Base-by-base conservation (phyloP, 768 basidiomycete genomes). In the Tylopilus cervinicoccineus region DNA sequence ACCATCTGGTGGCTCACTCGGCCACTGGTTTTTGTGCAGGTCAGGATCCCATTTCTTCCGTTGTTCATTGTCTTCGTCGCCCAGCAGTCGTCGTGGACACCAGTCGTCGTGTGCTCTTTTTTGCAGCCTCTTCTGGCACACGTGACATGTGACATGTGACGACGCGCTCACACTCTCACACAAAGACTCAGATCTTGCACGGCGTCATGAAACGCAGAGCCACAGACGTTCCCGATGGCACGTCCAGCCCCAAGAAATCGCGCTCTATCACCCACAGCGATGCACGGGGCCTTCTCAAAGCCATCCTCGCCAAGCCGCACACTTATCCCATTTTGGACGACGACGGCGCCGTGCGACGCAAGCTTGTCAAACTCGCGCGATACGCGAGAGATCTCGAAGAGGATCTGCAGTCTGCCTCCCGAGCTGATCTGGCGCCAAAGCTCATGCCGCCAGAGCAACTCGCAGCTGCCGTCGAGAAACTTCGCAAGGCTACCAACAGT, bases 401-500 rank as follows among this genome's bases (percentile, higher is more conserved):
- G 50, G 28, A 63, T 43, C 17, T 67, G 57, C 43, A 62, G 54
- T 49, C 65, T 57, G 27, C 45, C 8, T 24, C 48, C 16, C 46
- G 41, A 6, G 19, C 28, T 43, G 42, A 48, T 28, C 34, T 48
- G 4, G 40, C 38, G n/a, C 52, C 59, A 19, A 66, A 69, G 56
- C 51, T 55, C n/a, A 73, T 71, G 66, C 62, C 69, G 0, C 55
- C 60, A 6, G 65, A 68, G 31, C 66, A 77, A 45, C 47, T 79
- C 24, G 59, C 66, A n/a, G 66, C 45, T 0, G 75, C 72, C 4
- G 74, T 73, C 0, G 72, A 70, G 53, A 79, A 76, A 52, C 61
- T 80, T 16, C 56, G 70, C 22, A 70, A 67, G 49, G 74, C 74
- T 38, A 72, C 69, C 20, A 65, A 69, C 20, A 76, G 74, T 55